Conservation (phyloP, 2,329 filamentous ascomycete species). For the Ceratocystis eucalypticola region DNA sequence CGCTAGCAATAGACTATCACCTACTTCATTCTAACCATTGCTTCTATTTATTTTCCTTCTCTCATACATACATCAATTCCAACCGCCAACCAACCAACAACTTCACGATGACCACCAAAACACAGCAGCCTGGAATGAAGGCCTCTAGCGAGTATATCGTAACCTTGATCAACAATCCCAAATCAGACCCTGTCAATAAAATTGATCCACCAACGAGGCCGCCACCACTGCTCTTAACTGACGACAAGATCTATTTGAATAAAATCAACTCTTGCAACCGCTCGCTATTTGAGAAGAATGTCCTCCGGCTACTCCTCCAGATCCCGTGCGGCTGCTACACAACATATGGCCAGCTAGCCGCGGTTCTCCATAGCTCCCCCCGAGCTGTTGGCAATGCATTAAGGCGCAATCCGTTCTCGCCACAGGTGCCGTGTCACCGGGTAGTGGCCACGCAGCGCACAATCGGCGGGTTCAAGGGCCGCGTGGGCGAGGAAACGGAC, state of each 20-base stretch:
- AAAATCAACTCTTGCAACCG: conserved; percentile 33
- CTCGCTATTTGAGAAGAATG: conserved; percentile 45
- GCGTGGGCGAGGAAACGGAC: conserved; percentile 43
- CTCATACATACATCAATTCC: neutral
- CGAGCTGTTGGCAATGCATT: conserved; percentile 67
- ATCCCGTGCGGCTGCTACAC: conserved; percentile 64
- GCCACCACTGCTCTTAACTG: neutral
- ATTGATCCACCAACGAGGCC: neutral
- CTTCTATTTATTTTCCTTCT: neutral
- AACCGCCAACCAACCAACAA: neutral
- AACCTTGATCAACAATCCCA: neutral
- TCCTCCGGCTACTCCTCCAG: conserved; percentile 62
- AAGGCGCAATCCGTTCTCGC: conserved; percentile 68
- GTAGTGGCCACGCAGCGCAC: conserved; percentile 48
- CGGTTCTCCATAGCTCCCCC: conserved; percentile 54
- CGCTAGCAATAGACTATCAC: no score
- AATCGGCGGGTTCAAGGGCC: conserved; percentile 57
- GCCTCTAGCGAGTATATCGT: neutral
- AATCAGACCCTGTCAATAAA: neutral
- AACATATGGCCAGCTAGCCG: conserved; percentile 62
- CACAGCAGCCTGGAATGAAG: neutral
- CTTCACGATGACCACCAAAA: neutral
- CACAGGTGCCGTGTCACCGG: conserved; percentile 67
- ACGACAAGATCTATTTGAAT: conserved; percentile 30
- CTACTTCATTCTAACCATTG: no score